Percentiles rank a stretch among this genome's conserved stretches.
Conservation (phyloP, 2,329 filamentous ascomycete genomes). For the Phialophora chinensis region DNA sequence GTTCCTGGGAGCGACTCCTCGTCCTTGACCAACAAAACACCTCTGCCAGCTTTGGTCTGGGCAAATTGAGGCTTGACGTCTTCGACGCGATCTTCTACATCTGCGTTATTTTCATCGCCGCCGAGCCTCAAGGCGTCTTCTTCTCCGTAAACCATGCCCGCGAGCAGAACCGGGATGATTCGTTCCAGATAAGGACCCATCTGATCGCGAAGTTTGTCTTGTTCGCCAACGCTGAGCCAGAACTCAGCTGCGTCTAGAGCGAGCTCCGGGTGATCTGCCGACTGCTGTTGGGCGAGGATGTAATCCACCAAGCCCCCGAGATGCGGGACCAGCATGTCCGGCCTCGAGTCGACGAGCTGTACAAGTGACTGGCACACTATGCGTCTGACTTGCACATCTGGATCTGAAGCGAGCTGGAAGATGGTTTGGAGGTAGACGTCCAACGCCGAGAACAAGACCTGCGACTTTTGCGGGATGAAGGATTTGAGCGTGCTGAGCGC, state of each 20-base stretch:
- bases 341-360: slow-evolving; percentile 85
- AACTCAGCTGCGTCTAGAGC: slow-evolving; percentile 96
- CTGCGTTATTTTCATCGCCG: slow-evolving; percentile 84
- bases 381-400: slow-evolving; percentile 79
- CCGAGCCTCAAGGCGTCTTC: slow-evolving; percentile 89
- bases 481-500: slow-evolving; percentile 87
- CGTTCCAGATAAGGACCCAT: slow-evolving; percentile 79
- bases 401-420: slow-evolving; percentile 79
- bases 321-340: slow-evolving; percentile 88
- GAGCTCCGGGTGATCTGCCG: slow-evolving; percentile 80
- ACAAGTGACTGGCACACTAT: slow-evolving; percentile 95
- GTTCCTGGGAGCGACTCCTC: slow-evolving; percentile 44
- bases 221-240: slow-evolving; percentile 92
- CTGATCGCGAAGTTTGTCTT: slow-evolving; percentile 76
- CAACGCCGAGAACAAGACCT: slow-evolving; percentile 79
- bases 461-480: slow-evolving; percentile 83
- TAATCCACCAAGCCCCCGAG: slow-evolving; percentile 89
- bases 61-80: slow-evolving; percentile 94
- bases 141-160: slow-evolving; percentile 95
- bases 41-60: slow-evolving; percentile 67
- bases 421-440: slow-evolving; percentile 82
- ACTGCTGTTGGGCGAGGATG: slow-evolving; percentile 86
- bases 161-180: slow-evolving; percentile 87
- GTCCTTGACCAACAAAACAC: slow-evolving; percentile 45
- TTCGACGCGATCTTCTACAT: slow-evolving; percentile 85